Evolutionary conservation across 345 rosid species (phyloP).

Genomic region (Cardiospermum halicacabum): DNA sequence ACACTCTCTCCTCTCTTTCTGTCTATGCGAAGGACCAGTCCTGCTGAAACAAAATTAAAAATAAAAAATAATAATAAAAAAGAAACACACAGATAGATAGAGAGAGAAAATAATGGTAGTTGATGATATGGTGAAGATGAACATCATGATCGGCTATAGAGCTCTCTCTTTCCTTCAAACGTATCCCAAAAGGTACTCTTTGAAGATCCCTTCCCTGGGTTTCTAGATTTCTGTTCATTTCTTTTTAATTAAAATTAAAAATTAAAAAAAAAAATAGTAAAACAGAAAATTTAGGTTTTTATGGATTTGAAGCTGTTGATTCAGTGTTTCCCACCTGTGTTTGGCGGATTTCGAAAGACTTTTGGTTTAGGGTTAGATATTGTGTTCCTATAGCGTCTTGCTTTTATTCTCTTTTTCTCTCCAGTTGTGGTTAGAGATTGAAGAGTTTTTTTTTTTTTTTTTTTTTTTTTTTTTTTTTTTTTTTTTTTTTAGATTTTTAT

Average conservation of each 20-base stretch:
- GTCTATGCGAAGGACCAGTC: constrained; percentile 8
- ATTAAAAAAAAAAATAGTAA: neutral
- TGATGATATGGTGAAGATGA: constrained; percentile 36
- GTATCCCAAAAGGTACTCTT: constrained; percentile 49
- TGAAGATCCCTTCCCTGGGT: constrained; percentile 20
- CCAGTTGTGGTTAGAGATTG: constrained; percentile 22
- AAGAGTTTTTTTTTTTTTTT: constrained; percentile 15
- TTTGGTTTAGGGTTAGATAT: constrained; percentile 38
- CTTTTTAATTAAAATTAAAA: neutral
- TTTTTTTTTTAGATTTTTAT: constrained; percentile 1
- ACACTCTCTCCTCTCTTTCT: neutral
- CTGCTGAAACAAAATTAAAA: neutral
- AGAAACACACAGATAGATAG: neutral
- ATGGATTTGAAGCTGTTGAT: constrained; percentile 39
- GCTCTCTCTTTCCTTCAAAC: constrained; percentile 36
- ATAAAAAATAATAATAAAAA: neutral
- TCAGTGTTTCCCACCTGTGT: constrained; percentile 40
- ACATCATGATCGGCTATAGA: constrained; percentile 30
- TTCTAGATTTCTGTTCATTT: constrained; percentile 1
- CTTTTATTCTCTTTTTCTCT: constrained; percentile 22
- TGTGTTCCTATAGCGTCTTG: constrained; percentile 37
- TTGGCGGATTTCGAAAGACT: constrained; percentile 53
- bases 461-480: neutral
- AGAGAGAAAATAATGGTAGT: constrained; percentile 10
- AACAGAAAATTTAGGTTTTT: constrained; percentile 9